Evolutionary conservation across 768 basidiomycete genomes (phyloP), one percentile per base, ranked within the genome.

Genomic region (Mycena latifolia): DNA sequence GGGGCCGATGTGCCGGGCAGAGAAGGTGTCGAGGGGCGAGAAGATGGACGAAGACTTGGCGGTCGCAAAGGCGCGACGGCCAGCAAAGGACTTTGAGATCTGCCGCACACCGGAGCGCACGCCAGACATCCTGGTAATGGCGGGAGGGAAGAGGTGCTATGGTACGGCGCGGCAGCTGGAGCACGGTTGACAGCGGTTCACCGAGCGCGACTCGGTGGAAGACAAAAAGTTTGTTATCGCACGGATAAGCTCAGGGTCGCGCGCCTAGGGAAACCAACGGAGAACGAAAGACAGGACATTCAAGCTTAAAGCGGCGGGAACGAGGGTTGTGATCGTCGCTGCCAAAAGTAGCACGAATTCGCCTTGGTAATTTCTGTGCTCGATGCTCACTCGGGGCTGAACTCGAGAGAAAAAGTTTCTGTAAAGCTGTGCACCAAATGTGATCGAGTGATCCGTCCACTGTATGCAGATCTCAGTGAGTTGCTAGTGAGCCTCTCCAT

Each of bases 1-100:
- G 17, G 97, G 97, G 17, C 97, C 98, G 71, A 99, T 89, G 78
- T 99, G 97, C 33, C 97, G 89, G 71, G 93, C 89, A 48, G 89
- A 77, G 80, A 99, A 98, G 35, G 90, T 92, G 80, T 99, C 97
- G 69, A 98, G 84, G 2, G 96, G 89, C 15, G 90, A 85, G 76
- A 97, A 95, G 69, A 96, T 83, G 31, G 82, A 69, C 14, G 88
- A 85, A 25, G 84, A 78, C 74, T 86, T 89, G 59, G 88, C 82
- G 15, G 89, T 90, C 28, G 91, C 90, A 62, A 92, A 81, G 55
- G 81, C 80, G 28, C 84, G 79, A 56, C 61, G 58, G 48, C 61
- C 46, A 35, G 54, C 43, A 37, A 73, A 60, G 59, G 70, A 54
- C 59, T 67, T 53, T 61, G 72, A 55, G 65, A 66, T 57, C 29